A percentile compares a stretch with the other conserved stretches of the same genome.
Evolutionary conservation across 2,329 filamentous ascomycete species (phyloP).

Genomic region (Ceratocystis cacaofunesta): DNA sequence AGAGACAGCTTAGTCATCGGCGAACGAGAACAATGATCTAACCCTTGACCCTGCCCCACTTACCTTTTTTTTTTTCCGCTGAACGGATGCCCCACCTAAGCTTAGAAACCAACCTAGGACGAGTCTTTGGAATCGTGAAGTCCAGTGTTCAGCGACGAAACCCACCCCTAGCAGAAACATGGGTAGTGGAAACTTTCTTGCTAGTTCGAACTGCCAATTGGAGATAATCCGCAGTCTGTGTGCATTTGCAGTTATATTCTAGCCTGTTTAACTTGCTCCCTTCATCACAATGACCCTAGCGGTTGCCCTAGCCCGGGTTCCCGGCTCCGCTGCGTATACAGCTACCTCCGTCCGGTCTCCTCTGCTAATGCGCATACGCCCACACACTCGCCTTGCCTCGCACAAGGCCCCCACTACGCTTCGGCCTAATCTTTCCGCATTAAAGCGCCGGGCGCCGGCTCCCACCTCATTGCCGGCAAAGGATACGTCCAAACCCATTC

Average conservation of each 20-base stretch:
- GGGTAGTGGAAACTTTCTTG: neutral
- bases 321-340: neutral
- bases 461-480: conserved; percentile 1
- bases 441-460: conserved; percentile 10
- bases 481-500: neutral
- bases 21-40: neutral
- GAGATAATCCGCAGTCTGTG: neutral
- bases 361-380: neutral
- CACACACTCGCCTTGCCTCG: conserved; percentile 2
- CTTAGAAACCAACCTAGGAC: neutral
- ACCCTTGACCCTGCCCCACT: conserved; percentile 1
- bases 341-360: neutral
- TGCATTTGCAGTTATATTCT: neutral
- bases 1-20: neutral
- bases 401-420: conserved; percentile 9
- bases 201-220: neutral
- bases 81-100: neutral
- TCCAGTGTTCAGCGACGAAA: no score
- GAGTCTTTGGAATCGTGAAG: neutral
- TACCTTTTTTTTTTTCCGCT: neutral
- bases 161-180: no score
- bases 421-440: conserved; percentile 13
- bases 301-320: conserved; percentile 1
- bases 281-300: conserved; percentile 7
- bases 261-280: neutral